Evolutionary conservation across 2,329 filamentous ascomycete species (phyloP).

Genomic region (Phyllachora maydis): DNA sequence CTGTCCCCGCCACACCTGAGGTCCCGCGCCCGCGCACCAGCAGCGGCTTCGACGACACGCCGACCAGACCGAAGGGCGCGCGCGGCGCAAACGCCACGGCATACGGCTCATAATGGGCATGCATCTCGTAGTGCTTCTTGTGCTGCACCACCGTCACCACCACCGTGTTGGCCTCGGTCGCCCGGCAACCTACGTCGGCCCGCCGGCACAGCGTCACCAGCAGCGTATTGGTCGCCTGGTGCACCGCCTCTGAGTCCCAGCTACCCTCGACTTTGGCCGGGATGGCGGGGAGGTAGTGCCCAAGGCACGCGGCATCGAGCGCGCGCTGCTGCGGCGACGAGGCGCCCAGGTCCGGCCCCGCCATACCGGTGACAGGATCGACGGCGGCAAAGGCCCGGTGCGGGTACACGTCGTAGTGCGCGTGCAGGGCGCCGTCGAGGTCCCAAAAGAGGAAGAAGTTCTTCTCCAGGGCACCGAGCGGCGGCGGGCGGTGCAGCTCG

Average conservation of each 20-base stretch:
- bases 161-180: constrained; percentile 26
- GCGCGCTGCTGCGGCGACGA: constrained; percentile 12
- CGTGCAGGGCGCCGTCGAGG: constrained; percentile 18
- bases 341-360: constrained; percentile 24
- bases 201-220: constrained; percentile 30
- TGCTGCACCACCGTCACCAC: constrained; percentile 32
- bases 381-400: constrained; percentile 26
- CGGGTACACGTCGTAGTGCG: constrained; percentile 30
- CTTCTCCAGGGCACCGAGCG: constrained; percentile 28
- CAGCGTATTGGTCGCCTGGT: constrained; percentile 39
- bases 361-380: constrained; percentile 19
- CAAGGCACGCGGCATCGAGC: constrained; percentile 23
- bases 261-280: constrained; percentile 8
- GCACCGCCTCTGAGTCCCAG: constrained; percentile 26
- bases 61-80: constrained; percentile 27
- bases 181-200: constrained; percentile 19
- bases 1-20: no score
- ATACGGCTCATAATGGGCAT: constrained; percentile 33
- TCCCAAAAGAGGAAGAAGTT: constrained; percentile 46
- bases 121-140: constrained; percentile 25
- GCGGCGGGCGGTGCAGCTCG: constrained; percentile 27
- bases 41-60: constrained; percentile 24
- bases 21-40: constrained; percentile 30
- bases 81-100: constrained; percentile 25
- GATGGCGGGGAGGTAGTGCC: constrained; percentile 23